A percentile compares a stretch with the other conserved stretches of the same genome.
Conservation (phyloP, 192 early-diverging fungal genomes). For the Backusella psychrophila region DNA sequence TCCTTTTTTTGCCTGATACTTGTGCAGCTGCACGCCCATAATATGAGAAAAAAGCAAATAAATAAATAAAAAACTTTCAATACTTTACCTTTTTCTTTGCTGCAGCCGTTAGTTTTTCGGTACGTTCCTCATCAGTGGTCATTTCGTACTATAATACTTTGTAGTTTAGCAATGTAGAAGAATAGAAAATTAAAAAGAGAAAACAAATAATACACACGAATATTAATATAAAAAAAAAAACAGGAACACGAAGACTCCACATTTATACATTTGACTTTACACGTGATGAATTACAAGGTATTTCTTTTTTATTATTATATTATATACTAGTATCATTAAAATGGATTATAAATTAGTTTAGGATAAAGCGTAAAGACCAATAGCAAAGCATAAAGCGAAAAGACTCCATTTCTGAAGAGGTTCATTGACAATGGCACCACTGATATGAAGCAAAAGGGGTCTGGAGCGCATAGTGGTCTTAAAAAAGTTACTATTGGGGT, state of each 20-base stretch:
- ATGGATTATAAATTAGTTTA: not conserved
- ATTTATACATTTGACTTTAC: too few species aligned
- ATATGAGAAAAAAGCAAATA: not conserved
- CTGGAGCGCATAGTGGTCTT: not conserved
- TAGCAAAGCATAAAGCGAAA: not conserved
- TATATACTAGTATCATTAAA: not conserved
- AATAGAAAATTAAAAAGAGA: not conserved
- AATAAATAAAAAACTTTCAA: not conserved
- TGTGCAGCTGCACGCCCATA: not conserved
- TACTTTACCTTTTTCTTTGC: constrained; percentile 8
- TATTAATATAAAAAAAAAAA: not conserved
- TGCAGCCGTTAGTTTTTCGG: constrained; percentile 2
- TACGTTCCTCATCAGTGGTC: constrained; percentile 2
- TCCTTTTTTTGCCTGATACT: constrained; percentile 18
- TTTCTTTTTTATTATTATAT: not conserved
- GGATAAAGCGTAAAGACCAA: not conserved
- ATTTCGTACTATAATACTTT: not conserved
- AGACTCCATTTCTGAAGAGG: not conserved
- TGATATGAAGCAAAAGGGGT: constrained; percentile 10
- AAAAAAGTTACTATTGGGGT: not conserved
- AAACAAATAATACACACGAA: not conserved
- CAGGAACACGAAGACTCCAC: not conserved
- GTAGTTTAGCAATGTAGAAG: not conserved
- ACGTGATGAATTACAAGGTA: not conserved
- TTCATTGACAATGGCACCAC: not conserved